Base-by-base conservation (phyloP, 2,329 filamentous ascomycete species). In the Hypoxylon sp. region DNA sequence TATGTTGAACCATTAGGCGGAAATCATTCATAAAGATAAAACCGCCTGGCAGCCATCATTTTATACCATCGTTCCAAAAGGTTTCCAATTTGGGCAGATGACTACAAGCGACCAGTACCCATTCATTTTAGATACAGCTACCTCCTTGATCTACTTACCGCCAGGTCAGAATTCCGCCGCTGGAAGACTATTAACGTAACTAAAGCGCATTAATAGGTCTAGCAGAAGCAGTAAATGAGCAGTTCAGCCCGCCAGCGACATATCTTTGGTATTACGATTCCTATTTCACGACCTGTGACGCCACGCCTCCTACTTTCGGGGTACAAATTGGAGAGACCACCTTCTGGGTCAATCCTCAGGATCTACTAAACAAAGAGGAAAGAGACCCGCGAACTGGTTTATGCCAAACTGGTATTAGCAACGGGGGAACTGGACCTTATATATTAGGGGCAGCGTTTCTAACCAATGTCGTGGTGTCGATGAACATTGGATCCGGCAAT, bases 121-220 rank as follows among this genome's bases (percentile, higher is more conserved):
- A 3, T 85, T 83, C 72, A 84, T 87, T 56, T 78, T 87, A 54
- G 85, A 87, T 75, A 86, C 83, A 14, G 84, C 84, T 33, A 87
- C 85, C 1, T 84, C 85, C 0, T 80, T 86, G 73, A 83, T 83
- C 67, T 84, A 85, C 67, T 75, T 87, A 1, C 85, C 85, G 10
- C 81, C 82, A 10, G 76, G 85, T 85, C 72, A 79, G 82, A 33
- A 9, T 31, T 52, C 5, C 29, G 9, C 85, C 85, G 10, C 81
- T 81, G 9, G 75, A 84, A 85, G 72, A 79, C 81, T 24, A 4
- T 5, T 9, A 31, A 35, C n/a, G 11, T 22, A 31, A 52, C 50
- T 61, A 3, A 60, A 9, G n/a, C 22, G 39, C 11, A 4, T 1
- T 14, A 56, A 37, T 50, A 85, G 83, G 78, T n/a, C 71, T 86